Evolutionary conservation across 768 basidiomycete species (phyloP).

Genomic region (Mycena pura): DNA sequence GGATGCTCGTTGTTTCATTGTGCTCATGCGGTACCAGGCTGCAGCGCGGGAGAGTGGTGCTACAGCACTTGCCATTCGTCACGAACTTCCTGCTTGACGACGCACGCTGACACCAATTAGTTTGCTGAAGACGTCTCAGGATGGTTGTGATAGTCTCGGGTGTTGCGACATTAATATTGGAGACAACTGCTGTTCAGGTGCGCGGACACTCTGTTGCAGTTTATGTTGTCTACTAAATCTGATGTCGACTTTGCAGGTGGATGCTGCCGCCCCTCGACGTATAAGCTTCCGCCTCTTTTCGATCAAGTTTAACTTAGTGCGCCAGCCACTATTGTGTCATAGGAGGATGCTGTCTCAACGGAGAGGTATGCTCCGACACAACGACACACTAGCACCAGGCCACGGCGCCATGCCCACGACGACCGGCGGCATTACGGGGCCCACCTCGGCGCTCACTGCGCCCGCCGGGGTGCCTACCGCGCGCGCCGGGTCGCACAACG

Average conservation of each 20-base stretch:
- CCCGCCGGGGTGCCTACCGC: neutral
- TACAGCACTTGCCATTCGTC: too few species aligned
- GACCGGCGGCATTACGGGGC: neutral
- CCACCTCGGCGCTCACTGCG: neutral
- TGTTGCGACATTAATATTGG: neutral
- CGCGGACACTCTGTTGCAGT: too few species aligned
- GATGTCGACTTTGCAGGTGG: neutral
- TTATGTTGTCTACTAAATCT: neutral
- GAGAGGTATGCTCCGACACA: neutral
- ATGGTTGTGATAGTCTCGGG: neutral
- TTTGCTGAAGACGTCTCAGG: too few species aligned
- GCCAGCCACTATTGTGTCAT: slow-evolving; percentile 1
- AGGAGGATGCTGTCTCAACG: neutral
- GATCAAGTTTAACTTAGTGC: neutral
- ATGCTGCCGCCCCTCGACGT: neutral
- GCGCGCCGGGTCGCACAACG: slow-evolving; percentile 1
- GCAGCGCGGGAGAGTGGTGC: too few species aligned
- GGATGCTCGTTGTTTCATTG: too few species aligned
- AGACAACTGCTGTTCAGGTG: slow-evolving; percentile 1
- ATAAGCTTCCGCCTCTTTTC: neutral
- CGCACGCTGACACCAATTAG: too few species aligned
- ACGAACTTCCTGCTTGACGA: too few species aligned
- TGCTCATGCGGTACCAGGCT: too few species aligned
- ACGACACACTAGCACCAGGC: neutral
- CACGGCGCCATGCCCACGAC: neutral